Percentiles rank a stretch among this genome's conserved stretches.
Conservation (phyloP, 2,329 filamentous ascomycete species). For the Trichoderma sp. region DNA sequence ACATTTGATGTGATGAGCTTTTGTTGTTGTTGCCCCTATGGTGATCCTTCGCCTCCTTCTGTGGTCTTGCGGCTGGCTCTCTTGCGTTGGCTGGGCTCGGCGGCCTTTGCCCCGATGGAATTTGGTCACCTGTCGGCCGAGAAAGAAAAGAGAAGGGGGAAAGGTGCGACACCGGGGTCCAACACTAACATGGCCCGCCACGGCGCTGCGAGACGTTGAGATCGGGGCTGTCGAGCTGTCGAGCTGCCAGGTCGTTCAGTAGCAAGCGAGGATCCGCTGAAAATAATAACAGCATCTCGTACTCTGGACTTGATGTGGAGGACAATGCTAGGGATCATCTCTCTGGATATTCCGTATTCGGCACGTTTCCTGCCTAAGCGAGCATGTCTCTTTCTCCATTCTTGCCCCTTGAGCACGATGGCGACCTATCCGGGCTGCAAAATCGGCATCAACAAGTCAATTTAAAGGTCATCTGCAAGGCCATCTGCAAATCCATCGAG, state of each 20-base stretch:
- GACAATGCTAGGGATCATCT: neutral
- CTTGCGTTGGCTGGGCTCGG: neutral
- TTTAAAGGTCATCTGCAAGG: neutral
- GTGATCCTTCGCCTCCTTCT: neutral
- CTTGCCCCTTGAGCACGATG: neutral
- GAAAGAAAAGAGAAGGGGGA: neutral
- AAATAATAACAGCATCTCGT: neutral
- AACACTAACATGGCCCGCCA: neutral
- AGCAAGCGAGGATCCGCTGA: slow-evolving; percentile 7
- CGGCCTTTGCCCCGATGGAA: neutral
- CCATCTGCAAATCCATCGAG: neutral
- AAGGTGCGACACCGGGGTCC: neutral
- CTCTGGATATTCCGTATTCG: neutral
- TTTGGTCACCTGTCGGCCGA: neutral
- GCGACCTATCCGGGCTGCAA: neutral
- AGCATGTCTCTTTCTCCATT: neutral
- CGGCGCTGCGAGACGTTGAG: neutral
- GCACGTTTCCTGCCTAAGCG: neutral
- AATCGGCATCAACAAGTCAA: neutral
- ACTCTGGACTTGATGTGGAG: neutral
- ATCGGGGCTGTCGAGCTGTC: slow-evolving; percentile 6
- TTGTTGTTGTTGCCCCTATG: neutral
- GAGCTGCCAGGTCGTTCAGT: neutral
- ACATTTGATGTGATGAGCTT: neutral
- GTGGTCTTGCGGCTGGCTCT: neutral